Base-by-base conservation (phyloP, 1,284 basidiomycete species). In the Schizophyllum commune region DNA sequence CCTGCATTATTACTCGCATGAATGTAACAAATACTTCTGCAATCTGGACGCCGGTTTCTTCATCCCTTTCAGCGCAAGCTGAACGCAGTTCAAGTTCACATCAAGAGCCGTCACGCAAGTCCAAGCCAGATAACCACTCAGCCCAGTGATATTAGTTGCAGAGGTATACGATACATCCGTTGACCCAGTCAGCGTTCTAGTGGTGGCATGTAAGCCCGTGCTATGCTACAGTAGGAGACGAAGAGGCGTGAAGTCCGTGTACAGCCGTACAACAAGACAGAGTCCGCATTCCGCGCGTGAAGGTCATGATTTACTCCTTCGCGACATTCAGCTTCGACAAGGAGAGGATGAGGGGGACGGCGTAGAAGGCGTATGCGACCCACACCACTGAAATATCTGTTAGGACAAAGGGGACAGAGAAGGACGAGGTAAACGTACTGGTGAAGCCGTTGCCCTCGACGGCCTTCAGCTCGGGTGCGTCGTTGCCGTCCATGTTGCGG, bases 291-390 rank as follows among this genome's bases (percentile, higher is more conserved):
- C 39, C 9, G 39, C 17, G 34, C 39, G 9, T 47, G 13, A 47
- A 17, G 39, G 9, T 47, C 39, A 17, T 47, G 17, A 47, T 13
- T 9, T 17, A 47, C 39, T 47, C 39, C 39, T 47, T 47, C 39
- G 39, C 17, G 39, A 89, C 79, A 60, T 91, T 86, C 51, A 91
- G 69, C 69, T 89, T 90, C n/a, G 87, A 77, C 54, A 91, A 72
- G 4, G 88, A 83, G 64, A 83, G 81, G 32, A 90, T 81, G 32
- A 91, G 76, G 5, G 89, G 88, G 20, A 89, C 81, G 13, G 80
- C 83, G 63, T 83, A 86, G 72, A 91, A 91, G 1, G 86, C 83
- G 65, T 89, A 90, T 20, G 81, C 88, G 22, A 90, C 83, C 83
- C 86, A 91, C 53, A 85, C 78, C 88, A 91, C 89, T 90, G 60